phyloP scores from a whole-genome alignment of 768 basidiomycete species.

The Boletellus emodensis region DNA sequence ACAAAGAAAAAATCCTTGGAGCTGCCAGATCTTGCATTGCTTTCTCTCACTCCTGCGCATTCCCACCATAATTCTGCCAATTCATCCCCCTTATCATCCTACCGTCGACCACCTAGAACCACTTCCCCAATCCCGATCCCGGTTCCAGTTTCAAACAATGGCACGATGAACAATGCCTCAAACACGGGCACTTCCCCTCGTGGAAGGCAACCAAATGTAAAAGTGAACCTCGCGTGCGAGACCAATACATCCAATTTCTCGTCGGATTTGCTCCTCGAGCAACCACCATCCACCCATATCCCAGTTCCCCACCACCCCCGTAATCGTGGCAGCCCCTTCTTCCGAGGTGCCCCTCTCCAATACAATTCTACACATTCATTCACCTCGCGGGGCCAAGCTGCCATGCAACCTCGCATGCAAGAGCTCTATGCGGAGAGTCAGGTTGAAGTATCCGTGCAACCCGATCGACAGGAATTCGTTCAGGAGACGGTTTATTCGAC shows the following conservation, averaged over 20 bases:
- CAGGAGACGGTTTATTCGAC: constrained; percentile 60
- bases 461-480: constrained; percentile 39
- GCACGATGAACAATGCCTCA: constrained; percentile 33
- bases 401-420: constrained; percentile 41
- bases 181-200: constrained; percentile 35
- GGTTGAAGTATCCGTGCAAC: constrained; percentile 27
- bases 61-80: constrained; percentile 35
- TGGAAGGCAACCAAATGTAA: constrained; percentile 31
- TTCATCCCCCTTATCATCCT: constrained; percentile 39
- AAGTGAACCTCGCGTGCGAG: constrained; percentile 23
- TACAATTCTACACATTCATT: constrained; percentile 46
- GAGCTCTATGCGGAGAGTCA: constrained; percentile 41
- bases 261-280: constrained; percentile 37
- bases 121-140: constrained; percentile 51
- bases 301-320: constrained; percentile 32
- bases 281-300: constrained; percentile 43
- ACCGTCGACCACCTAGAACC: constrained; percentile 38
- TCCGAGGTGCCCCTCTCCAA: constrained; percentile 34
- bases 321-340: constrained; percentile 31
- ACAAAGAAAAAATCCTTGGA: constrained; percentile 72
- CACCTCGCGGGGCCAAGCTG: constrained; percentile 30
- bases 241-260: constrained; percentile 32
- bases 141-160: constrained; percentile 36
- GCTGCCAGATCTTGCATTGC: constrained; percentile 64
- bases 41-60: constrained; percentile 42